A percentile compares a stretch with the other conserved stretches of the same genome.
Conservation (phyloP, 2,329 filamentous ascomycete species). For the Catunica adiposa region DNA sequence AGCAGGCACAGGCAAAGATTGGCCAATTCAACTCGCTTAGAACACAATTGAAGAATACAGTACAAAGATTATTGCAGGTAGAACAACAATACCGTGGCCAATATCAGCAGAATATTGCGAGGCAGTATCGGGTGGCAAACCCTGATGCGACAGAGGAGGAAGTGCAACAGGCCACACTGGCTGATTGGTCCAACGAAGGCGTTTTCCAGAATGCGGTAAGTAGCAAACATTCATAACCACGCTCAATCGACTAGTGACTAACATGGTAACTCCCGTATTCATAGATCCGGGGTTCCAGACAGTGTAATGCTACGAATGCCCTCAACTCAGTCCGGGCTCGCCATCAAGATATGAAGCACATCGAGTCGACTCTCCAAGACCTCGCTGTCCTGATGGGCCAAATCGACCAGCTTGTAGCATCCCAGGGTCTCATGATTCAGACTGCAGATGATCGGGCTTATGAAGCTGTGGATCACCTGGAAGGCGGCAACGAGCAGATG, state of each 20-base stretch:
- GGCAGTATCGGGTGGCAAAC: conserved; percentile 70
- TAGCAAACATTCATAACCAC: conserved; percentile 15
- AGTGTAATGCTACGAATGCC: conserved; percentile 23
- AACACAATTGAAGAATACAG: conserved; percentile 53
- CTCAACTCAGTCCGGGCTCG: conserved; percentile 66
- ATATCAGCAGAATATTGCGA: conserved; percentile 61
- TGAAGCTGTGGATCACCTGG: conserved; percentile 48
- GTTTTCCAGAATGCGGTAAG: conserved; percentile 70
- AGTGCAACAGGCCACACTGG: conserved; percentile 49
- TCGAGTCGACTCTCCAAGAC: conserved; percentile 58
- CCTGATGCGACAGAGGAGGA: conserved; percentile 62
- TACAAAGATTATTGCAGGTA: conserved; percentile 53
- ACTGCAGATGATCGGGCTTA: conserved; percentile 49
- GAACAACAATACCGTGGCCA: conserved; percentile 54
- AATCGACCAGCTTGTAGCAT: conserved; percentile 56
- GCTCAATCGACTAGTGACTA: conserved; percentile 7
- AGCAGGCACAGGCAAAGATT: conserved; percentile 48
- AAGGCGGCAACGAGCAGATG: conserved; percentile 39
- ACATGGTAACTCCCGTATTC: not conserved
- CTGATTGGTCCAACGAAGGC: conserved; percentile 61
- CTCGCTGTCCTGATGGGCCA: conserved; percentile 56
- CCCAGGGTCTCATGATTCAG: conserved; percentile 49
- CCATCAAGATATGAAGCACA: conserved; percentile 68
- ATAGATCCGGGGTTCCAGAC: conserved; percentile 9
- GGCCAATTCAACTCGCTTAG: conserved; percentile 55